A percentile compares a stretch with the other conserved stretches of the same genome.
Evolutionary conservation across 2,329 filamentous ascomycete genomes (phyloP).

Genomic region (Penicillium sp.): DNA sequence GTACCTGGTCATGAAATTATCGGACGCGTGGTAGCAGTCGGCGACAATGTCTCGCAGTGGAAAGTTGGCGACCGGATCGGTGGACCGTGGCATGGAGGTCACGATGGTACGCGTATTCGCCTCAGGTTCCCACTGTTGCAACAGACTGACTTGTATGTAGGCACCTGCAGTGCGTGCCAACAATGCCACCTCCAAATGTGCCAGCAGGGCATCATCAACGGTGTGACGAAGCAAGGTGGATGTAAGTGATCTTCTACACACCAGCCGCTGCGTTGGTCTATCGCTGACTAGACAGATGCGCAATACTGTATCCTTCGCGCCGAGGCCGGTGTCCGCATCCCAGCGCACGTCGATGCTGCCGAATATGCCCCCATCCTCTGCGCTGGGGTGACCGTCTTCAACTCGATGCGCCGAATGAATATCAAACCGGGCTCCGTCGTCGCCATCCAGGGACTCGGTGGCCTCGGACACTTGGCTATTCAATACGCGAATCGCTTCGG

Average conservation of each 20-base stretch:
- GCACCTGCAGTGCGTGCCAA: conserved; percentile 62
- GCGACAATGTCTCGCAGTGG: conserved; percentile 53
- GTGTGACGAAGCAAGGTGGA: conserved; percentile 64
- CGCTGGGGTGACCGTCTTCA: conserved; percentile 24
- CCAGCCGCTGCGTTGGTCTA: neutral
- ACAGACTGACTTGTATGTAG: conserved; percentile 36
- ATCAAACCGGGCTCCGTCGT: conserved; percentile 34
- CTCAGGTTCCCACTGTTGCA: no score
- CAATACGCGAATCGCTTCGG: conserved; percentile 21
- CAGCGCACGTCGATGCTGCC: conserved; percentile 32
- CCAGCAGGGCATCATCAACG: conserved; percentile 61
- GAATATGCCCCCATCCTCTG: conserved; percentile 21
- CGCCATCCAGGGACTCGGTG: conserved; percentile 32
- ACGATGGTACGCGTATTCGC: conserved; percentile 29
- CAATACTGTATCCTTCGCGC: conserved; percentile 39
- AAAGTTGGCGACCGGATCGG: conserved; percentile 66
- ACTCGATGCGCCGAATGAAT: conserved; percentile 29
- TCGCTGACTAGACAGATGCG: conserved; percentile 23
- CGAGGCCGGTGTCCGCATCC: conserved; percentile 45
- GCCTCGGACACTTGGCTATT: conserved; percentile 28
- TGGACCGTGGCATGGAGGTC: conserved; percentile 65
- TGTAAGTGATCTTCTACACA: conserved; percentile 42
- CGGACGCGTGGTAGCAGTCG: conserved; percentile 63
- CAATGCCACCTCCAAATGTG: conserved; percentile 68
- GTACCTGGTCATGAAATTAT: conserved; percentile 70